phyloP scores from a whole-genome alignment of 768 basidiomycete species.

The Filobasidium wieringae region DNA sequence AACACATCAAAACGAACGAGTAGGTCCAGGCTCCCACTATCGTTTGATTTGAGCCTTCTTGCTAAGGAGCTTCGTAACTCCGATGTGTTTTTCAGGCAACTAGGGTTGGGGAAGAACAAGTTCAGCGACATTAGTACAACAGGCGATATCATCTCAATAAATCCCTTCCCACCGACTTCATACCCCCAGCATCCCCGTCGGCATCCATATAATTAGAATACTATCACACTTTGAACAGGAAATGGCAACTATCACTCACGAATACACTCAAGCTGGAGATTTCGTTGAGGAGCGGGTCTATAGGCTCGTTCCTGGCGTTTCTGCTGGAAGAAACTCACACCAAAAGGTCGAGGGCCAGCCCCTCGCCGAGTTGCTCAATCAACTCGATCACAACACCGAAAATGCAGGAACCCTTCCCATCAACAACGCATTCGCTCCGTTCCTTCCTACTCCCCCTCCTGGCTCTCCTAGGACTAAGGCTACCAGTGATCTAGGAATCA shows the following conservation, averaged over 20 bases:
- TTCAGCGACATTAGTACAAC: neutral
- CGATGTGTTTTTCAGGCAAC: neutral
- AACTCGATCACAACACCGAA: slow-evolving; percentile 3
- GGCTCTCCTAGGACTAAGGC: slow-evolving; percentile 7
- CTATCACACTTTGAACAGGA: no score
- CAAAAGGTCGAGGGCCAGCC: slow-evolving; percentile 7
- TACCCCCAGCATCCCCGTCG: no score
- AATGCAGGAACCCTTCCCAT: neutral
- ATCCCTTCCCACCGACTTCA: no score
- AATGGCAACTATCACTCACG: no score
- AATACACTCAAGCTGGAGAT: no score
- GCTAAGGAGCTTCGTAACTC: neutral
- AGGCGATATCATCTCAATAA: no score
- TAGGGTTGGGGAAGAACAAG: neutral
- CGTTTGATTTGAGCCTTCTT: slow-evolving; percentile 1
- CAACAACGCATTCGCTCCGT: neutral
- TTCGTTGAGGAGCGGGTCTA: neutral
- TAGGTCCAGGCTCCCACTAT: neutral
- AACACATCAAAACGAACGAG: neutral
- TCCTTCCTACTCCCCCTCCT: slow-evolving; percentile 9
- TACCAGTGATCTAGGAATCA: neutral
- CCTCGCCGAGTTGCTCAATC: slow-evolving; percentile 5
- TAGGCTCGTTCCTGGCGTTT: slow-evolving; percentile 3
- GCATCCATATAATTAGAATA: no score
- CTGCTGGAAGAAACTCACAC: no score